phyloP scores from a whole-genome alignment of 176 grass and related monocot species.

The Eragrostis curvula region DNA sequence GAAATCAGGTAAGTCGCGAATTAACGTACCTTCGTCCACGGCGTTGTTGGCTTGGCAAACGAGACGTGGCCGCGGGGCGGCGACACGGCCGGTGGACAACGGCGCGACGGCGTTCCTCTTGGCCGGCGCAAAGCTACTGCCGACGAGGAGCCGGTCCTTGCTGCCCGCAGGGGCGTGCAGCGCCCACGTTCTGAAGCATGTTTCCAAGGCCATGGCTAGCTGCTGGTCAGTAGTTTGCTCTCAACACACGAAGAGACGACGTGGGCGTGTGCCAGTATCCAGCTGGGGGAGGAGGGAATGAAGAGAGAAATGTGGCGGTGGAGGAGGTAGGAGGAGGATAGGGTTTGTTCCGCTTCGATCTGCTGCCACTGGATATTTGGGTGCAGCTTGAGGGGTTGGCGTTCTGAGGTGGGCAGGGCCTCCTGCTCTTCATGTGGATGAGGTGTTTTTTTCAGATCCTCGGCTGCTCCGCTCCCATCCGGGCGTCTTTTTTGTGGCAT shows the following conservation, averaged over 20 bases:
- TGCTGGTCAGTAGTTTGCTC: not conserved
- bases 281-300: too few relatives aligned
- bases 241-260: not conserved
- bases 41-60: slow-evolving; percentile 70
- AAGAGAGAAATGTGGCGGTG: not conserved
- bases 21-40: slow-evolving; percentile 75
- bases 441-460: slow-evolving; percentile 49
- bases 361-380: slow-evolving; percentile 39
- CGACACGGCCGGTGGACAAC: not conserved
- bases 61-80: slow-evolving; percentile 44
- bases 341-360: slow-evolving; percentile 40
- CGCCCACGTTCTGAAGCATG: slow-evolving; percentile 78
- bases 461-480: too few relatives aligned
- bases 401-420: slow-evolving; percentile 50
- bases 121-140: slow-evolving; percentile 6
- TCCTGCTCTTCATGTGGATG: slow-evolving; percentile 46
- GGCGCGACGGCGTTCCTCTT: slow-evolving; percentile 13
- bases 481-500: slow-evolving; percentile 67
- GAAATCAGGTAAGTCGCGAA: not conserved
- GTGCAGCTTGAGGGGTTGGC: slow-evolving; percentile 21
- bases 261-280: not conserved
- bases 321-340: slow-evolving; percentile 40
- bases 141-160: slow-evolving; percentile 40
- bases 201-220: slow-evolving; percentile 82
- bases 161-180: slow-evolving; percentile 43